Percentiles rank a stretch among this genome's conserved stretches.
phyloP scores from a whole-genome alignment of 2,329 filamentous ascomycete species.

The Verticillium nonalfalfae region DNA sequence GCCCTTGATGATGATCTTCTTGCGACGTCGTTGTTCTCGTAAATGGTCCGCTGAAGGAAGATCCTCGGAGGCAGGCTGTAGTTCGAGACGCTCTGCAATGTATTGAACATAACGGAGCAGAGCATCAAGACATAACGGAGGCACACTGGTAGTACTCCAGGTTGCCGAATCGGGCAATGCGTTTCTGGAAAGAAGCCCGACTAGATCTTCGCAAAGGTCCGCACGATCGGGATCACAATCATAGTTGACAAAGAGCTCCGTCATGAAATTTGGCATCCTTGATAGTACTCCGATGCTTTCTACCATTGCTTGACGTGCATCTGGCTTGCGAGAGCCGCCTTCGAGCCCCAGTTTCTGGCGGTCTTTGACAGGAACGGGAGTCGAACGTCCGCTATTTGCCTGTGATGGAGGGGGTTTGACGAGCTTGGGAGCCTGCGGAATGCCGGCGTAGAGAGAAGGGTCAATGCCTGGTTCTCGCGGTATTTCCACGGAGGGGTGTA shows the following conservation, averaged over 20 bases:
- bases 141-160: slow-evolving; percentile 98
- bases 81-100: slow-evolving; percentile 77
- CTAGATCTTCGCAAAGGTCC: slow-evolving; percentile 92
- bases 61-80: slow-evolving; percentile 56
- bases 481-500: slow-evolving; percentile 92
- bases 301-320: slow-evolving; percentile 96
- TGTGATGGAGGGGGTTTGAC: slow-evolving; percentile 73
- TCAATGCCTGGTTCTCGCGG: slow-evolving; percentile 87
- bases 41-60: slow-evolving; percentile 52
- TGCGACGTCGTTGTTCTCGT: slow-evolving; percentile 67
- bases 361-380: slow-evolving; percentile 87
- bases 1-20: slow-evolving; percentile 84
- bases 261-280: slow-evolving; percentile 89
- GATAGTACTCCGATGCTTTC: slow-evolving; percentile 90
- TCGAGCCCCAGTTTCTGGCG: slow-evolving; percentile 89
- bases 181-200: slow-evolving; percentile 86
- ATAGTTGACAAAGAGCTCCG: slow-evolving; percentile 95
- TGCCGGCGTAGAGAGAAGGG: slow-evolving; percentile 83
- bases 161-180: slow-evolving; percentile 93
- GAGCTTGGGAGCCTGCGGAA: slow-evolving; percentile 84
- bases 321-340: slow-evolving; percentile 84
- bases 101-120: slow-evolving; percentile 87
- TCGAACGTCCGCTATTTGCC: slow-evolving; percentile 71
- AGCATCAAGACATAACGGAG: slow-evolving; percentile 88
- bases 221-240: slow-evolving; percentile 89